Base-by-base conservation (phyloP, 2,329 filamentous ascomycete species). In the Pseudopyricularia cyperi region DNA sequence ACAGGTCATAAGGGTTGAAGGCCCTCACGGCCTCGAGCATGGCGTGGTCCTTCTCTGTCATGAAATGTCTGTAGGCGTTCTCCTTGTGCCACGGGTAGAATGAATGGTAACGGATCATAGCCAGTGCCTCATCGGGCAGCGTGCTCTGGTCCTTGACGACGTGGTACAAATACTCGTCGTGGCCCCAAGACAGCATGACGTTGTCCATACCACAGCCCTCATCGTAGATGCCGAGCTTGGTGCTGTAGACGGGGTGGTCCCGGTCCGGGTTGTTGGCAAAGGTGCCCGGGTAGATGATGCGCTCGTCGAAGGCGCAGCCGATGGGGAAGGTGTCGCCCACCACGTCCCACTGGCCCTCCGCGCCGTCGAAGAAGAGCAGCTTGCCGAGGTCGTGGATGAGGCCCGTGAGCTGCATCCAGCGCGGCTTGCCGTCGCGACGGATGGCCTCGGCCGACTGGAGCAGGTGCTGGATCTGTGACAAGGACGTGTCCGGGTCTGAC, bases 11-110 rank as follows among this genome's bases (percentile, higher is more conserved):
- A 0, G 89, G 88, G 65, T 95, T 95, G 69, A 95, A 95, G 0
- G 86, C 87, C 66, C 80, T 77, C 49, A 94, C 89, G 8, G 88
- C 88, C 62, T 80, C 79, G 59, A 94, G 71, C 83, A 94, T 89
- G 60, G 77, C 75, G 66, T 83, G 70, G 60, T 95, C 89, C 63
- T 89, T 84, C 55, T 85, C 81, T 65, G 84, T 77, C 89, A 95
- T 95, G 66, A 95, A 77, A 68, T 88, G 80, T 55, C 69, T 68
- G 69, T 95, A 95, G 7, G 87, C 89, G 52, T 83, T 84, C 65
- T 85, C 83, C 55, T 76, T 80, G 69, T 95, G 89, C 89, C 89
- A 95, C 15, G 89, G 84, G 69, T 95, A 95, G 70, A 95, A 95
- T 6, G 83, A 88, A 70, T 95, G 89, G 69, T 94, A 95, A 52